Evolutionary conservation across 2,329 filamentous ascomycete genomes (phyloP), one percentile per base, ranked within the genome.

Genomic region (Calonectria naviculata): DNA sequence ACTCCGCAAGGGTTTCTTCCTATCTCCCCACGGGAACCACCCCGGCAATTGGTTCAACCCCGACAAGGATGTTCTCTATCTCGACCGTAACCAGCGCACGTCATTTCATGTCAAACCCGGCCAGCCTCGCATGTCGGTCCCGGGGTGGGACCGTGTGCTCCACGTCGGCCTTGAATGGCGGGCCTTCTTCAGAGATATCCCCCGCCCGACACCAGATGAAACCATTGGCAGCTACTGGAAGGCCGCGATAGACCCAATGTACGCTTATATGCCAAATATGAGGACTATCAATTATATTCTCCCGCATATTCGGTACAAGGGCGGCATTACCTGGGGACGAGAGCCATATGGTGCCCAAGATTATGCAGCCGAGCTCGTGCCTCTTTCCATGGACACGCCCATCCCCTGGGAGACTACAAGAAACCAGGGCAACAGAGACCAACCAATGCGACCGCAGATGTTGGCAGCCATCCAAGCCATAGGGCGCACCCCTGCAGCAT

Each of bases 121-220:
- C 17, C 70, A 71, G 28, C 62, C 52, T 21, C 67, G 66, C 9
- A 65, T 74, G 2, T 60, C 58, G 2, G 60, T 81, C 1, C 26
- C 65, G 1, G 75, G 78, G 13, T 73, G 78, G 60, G 79, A 81
- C 10, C 71, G 66, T 24, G 75, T 81, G 0, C 70, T 75, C 24
- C 71, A 82, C n/a, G 72, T 79, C 1, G 79, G 78, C 0, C 36
- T 81, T 5, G 76, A 81, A 38, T 81, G 79, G 80, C 76, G 80
- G 5, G 74, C 78, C 26, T 77, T 80, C 67, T 78, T 78, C 52
- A 69, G 67, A 17, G 76, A 81, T 44, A 76, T 78, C 0, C 76
- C 80, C 0, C 78, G 72, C 9, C 73, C 73, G 28, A 67, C 73
- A 24, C 56, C 46, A 2, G 74, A 74, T 24, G 72, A 78, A 44